These are phyloP conservation scores for Leishmania martiniquensis DNA, from an alignment of 208 protist genomes.

Conservation along the genomic window DNA sequence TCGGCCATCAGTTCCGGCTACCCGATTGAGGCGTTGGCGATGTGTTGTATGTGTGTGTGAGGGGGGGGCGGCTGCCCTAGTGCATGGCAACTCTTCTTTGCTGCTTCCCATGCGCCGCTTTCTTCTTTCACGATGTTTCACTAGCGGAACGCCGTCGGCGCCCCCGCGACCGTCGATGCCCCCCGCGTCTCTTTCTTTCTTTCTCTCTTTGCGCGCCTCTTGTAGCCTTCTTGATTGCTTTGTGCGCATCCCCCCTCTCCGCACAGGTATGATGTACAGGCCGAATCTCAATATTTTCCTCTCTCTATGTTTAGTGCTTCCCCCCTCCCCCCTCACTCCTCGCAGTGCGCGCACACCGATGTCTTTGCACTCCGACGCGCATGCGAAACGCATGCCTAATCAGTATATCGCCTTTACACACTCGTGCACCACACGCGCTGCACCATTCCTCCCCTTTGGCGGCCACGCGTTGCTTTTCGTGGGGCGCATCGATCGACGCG, in stretches of 20 bases:
- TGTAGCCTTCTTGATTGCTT: too few relatives aligned
- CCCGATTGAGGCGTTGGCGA: neutral
- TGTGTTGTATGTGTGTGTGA: neutral
- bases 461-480: too few relatives aligned
- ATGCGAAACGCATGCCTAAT: too few relatives aligned
- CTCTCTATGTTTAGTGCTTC: neutral
- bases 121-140: too few relatives aligned
- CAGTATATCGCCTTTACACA: too few relatives aligned
- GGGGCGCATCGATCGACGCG: too few relatives aligned
- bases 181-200: too few relatives aligned
- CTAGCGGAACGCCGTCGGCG: too few relatives aligned
- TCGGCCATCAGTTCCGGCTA: constrained; percentile 30
- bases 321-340: too few relatives aligned
- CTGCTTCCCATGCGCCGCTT: neutral
- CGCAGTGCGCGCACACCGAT: neutral
- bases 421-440: neutral
- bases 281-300: neutral
- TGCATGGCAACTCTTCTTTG: neutral
- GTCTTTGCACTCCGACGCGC: too few relatives aligned
- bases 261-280: neutral
- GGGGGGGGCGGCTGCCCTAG: neutral
- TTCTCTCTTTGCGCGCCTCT: neutral
- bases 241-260: neutral
- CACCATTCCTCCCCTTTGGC: too few relatives aligned
- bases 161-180: too few relatives aligned